Percentiles rank a stretch among this genome's conserved stretches.
These are phyloP conservation scores for Diaporthe caulivora DNA, from an alignment of 2,329 filamentous ascomycete genomes.

Conservation along the genomic window DNA sequence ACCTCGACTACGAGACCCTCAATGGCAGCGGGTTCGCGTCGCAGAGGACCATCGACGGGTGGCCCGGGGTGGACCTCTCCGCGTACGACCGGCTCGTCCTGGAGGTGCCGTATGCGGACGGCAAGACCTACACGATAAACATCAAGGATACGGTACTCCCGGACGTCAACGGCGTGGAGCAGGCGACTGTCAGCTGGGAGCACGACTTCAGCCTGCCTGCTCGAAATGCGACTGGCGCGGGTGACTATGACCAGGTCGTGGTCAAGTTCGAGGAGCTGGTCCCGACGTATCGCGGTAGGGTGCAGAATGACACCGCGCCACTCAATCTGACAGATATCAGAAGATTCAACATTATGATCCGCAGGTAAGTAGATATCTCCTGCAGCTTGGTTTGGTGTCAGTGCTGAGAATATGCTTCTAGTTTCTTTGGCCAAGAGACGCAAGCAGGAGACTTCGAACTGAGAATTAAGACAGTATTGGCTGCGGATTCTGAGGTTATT, in stretches of 20 bases:
- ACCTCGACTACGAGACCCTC: conserved; percentile 70
- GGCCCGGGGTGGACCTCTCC: conserved; percentile 65
- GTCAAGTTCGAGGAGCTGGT: neutral
- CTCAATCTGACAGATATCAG: neutral
- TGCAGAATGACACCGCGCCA: conserved; percentile 18
- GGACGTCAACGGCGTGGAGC: conserved; percentile 64
- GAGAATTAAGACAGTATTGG: neutral
- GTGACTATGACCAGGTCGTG: neutral
- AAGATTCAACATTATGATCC: conserved; percentile 17
- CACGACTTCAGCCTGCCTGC: conserved; percentile 58
- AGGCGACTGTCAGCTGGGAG: conserved; percentile 69
- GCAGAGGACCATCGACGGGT: conserved; percentile 64
- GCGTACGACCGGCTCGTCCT: conserved; percentile 65
- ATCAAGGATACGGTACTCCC: conserved; percentile 68
- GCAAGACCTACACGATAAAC: conserved; percentile 69
- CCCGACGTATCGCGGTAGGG: conserved; percentile 11
- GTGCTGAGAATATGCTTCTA: neutral
- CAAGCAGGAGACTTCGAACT: conserved; percentile 19
- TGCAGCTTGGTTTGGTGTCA: neutral
- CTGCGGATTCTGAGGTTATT: neutral
- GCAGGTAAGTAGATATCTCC: neutral
- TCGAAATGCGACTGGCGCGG: neutral
- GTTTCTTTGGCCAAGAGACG: conserved; percentile 7
- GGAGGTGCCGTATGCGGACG: conserved; percentile 57
- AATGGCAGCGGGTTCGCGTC: conserved; percentile 75